Evolutionary conservation across 2,329 filamentous ascomycete species (phyloP).

Genomic region (Aspergillus fijiensis): DNA sequence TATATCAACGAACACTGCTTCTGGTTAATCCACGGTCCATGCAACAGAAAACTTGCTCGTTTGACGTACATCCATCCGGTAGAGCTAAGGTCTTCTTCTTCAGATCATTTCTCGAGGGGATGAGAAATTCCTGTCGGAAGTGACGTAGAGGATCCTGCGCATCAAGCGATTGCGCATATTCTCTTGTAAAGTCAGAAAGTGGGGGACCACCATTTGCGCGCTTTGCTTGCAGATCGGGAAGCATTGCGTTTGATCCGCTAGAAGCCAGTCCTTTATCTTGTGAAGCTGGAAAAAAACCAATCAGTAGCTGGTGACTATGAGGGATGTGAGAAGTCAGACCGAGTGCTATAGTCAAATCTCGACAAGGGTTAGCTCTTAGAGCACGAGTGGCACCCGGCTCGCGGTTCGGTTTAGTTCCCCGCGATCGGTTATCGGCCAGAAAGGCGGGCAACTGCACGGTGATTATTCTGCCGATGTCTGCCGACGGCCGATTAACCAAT

Average conservation of each 20-base stretch:
- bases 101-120: conserved; percentile 72
- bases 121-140: conserved; percentile 70
- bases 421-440: conserved; percentile 10
- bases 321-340: not conserved
- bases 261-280: not conserved
- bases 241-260: conserved; percentile 20
- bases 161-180: conserved; percentile 55
- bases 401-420: conserved; percentile 4
- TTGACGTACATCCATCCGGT: conserved; percentile 26
- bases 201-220: conserved; percentile 29
- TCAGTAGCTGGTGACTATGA: not conserved
- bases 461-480: conserved; percentile 27
- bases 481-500: conserved; percentile 32
- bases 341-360: not conserved
- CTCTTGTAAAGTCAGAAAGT: conserved; percentile 33
- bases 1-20: not conserved
- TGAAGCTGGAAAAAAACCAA: not conserved
- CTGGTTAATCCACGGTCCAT: not conserved
- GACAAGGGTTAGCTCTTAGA: not conserved
- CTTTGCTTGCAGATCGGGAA: conserved; percentile 28
- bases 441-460: not conserved
- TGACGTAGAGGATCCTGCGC: conserved; percentile 58
- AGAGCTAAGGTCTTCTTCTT: conserved; percentile 58
- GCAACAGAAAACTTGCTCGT: not conserved
- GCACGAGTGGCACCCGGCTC: not conserved